Base-by-base conservation (phyloP, 139 green algal species). In the Closterium sp. region DNA sequence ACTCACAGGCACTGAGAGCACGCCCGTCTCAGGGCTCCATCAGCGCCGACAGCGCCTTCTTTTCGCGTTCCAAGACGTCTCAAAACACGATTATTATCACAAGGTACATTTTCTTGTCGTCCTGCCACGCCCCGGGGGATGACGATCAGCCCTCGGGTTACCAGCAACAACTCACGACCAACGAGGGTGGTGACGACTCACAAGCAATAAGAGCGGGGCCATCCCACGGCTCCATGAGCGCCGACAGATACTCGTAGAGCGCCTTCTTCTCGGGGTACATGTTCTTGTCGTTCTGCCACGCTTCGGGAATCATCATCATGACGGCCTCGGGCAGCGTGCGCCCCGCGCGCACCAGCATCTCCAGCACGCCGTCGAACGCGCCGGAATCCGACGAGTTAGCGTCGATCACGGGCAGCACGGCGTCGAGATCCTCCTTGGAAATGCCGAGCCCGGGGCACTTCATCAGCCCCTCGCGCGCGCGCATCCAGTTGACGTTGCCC, bases 401-500 rank as follows among this genome's bases (percentile, higher is more conserved):
- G 6, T 98, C 97, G 36, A 99, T 94, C 83, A 99, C 95, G 35
- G 97, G 97, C 85, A 97, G 93, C 87, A 99, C 94, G 93, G 96
- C 94, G 32, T 97, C 88, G 35, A 98, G 89, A 34, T 95, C 95
- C 85, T 97, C 95, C 66, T 95, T 92, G 19, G 90, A 69, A 55
- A 99, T 93, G 36, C 94, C 95, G 84, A 99, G 95, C 36, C 88
- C 28, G 36, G 87, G 36, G 28, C 90, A 93, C 85, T 97, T 95
- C 94, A 98, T 97, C 34, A 97, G 93, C 7, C 97, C 97, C 96
- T 99, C 97, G 36, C 97, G 95, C 30, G 97, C 95, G 38, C 95
- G 95, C 96, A 99, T 99, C 97, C 98, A 99, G 95, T 99, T 99
- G 55, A 99, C 96, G 96, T 99, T 99, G 85, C 97, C 97, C 23